phyloP scores from a whole-genome alignment of 306 rosid genomes.

The Myrica gale region DNA sequence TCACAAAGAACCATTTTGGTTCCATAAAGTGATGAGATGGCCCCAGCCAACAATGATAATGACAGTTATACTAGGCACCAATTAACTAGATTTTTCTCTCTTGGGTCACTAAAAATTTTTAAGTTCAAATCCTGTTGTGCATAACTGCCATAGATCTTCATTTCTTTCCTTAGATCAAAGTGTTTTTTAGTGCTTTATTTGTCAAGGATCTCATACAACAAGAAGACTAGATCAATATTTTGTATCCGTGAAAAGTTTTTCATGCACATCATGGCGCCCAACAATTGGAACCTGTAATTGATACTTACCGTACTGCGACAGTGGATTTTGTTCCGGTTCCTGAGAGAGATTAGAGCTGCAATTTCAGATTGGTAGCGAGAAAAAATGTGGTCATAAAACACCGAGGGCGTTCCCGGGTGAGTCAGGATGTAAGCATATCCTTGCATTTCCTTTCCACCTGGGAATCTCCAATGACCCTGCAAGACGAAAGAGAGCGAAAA shows the following conservation, averaged over 20 bases:
- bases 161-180: background rate
- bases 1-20: background rate
- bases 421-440: constrained; percentile 97
- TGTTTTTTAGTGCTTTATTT: constrained; percentile 1
- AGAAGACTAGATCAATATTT: background rate
- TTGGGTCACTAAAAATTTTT: background rate
- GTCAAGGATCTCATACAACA: background rate
- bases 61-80: background rate
- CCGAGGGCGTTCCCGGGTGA: constrained; percentile 96
- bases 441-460: constrained; percentile 82
- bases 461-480: constrained; percentile 99
- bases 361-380: constrained; percentile 66
- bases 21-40: background rate
- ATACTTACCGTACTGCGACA: constrained; percentile 85
- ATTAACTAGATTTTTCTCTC: background rate
- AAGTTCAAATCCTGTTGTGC: background rate
- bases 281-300: background rate
- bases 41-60: background rate
- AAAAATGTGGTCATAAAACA: constrained; percentile 83
- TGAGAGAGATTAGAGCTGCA: constrained; percentile 51
- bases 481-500: constrained; percentile 28
- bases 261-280: background rate
- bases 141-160: background rate
- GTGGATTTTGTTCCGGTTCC: constrained; percentile 61
- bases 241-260: background rate